Conservation (phyloP, 2,329 filamentous ascomycete genomes). For the Pestalotiopsis sp. region DNA sequence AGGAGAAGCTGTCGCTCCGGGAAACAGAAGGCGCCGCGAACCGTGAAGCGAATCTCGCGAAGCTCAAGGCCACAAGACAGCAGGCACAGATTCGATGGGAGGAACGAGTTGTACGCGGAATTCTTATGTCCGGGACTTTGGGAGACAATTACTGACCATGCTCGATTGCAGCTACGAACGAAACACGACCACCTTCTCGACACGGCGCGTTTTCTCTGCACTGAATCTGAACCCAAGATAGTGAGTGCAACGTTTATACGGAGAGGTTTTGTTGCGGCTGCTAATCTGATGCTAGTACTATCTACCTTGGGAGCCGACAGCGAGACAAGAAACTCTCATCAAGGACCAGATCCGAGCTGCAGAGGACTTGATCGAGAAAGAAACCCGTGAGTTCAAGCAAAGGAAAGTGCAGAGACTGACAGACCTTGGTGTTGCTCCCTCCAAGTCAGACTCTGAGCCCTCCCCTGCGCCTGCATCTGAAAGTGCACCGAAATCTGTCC, state of each 20-base stretch:
- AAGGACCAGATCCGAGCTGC: slow-evolving; percentile 68
- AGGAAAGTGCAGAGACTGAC: slow-evolving; percentile 43
- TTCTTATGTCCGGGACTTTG: not conserved
- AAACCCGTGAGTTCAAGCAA: slow-evolving; percentile 63
- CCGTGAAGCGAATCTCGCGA: slow-evolving; percentile 64
- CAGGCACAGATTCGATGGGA: slow-evolving; percentile 75
- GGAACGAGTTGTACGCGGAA: slow-evolving; percentile 66
- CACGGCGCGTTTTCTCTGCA: slow-evolving; percentile 72
- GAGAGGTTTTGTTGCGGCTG: not conserved
- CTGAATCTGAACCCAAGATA: slow-evolving; percentile 69
- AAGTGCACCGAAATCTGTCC: slow-evolving; percentile 18
- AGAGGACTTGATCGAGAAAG: slow-evolving; percentile 62
- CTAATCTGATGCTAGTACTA: slow-evolving; percentile 64
- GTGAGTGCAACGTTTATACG: slow-evolving; percentile 50
- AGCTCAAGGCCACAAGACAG: slow-evolving; percentile 60
- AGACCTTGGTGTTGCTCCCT: slow-evolving; percentile 31
- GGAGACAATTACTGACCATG: slow-evolving; percentile 20
- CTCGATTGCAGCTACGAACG: slow-evolving; percentile 62
- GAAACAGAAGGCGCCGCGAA: slow-evolving; percentile 69
- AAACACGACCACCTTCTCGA: slow-evolving; percentile 72
- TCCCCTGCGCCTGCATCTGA: slow-evolving; percentile 30
- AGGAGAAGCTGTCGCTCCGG: slow-evolving; percentile 73
- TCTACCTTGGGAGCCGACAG: slow-evolving; percentile 75
- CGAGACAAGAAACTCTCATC: slow-evolving; percentile 69
- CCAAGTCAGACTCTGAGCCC: slow-evolving; percentile 25